Conservation (phyloP, 352 stramenopile genomes). For the Globisporangium radiosum region DNA sequence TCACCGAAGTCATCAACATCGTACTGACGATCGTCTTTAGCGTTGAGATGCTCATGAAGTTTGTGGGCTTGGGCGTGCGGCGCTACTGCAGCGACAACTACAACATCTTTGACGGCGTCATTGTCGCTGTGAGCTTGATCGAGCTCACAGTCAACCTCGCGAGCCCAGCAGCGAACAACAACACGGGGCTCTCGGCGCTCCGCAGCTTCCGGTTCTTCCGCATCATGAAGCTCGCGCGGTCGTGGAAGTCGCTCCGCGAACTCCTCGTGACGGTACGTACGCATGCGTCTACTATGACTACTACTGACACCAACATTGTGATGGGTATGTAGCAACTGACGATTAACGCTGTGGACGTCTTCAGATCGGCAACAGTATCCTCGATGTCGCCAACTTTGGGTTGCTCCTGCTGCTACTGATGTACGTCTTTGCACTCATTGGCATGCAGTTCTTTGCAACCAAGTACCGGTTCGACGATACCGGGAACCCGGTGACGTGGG, state of each 20-base stretch:
- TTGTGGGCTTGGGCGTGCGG: constrained; percentile 40
- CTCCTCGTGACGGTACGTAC: constrained; percentile 59
- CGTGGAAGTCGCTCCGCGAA: constrained; percentile 82
- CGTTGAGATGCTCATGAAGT: constrained; percentile 49
- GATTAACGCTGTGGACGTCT: not conserved
- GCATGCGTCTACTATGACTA: not conserved
- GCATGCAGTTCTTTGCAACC: constrained; percentile 82
- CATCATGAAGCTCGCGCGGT: constrained; percentile 87
- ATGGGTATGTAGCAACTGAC: not conserved
- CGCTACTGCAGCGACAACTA: constrained; percentile 43
- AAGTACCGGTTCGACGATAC: constrained; percentile 67
- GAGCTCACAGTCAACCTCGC: constrained; percentile 30
- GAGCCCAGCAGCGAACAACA: constrained; percentile 16
- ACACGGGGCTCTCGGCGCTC: constrained; percentile 65
- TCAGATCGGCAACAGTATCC: constrained; percentile 64
- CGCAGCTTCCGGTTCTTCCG: constrained; percentile 79
- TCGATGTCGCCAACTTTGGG: constrained; percentile 83
- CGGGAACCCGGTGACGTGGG: constrained; percentile 27
- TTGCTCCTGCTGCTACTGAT: constrained; percentile 85
- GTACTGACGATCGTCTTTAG: constrained; percentile 38
- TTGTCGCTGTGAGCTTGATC: constrained; percentile 42
- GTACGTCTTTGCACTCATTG: constrained; percentile 83
- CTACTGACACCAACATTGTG: no score
- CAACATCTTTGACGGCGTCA: constrained; percentile 52
- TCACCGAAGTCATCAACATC: constrained; percentile 30